Evolutionary conservation across 371 early-diverging fungal species (phyloP), one percentile per base, ranked within the genome.

Genomic region (Saksenaea oblongispora): DNA sequence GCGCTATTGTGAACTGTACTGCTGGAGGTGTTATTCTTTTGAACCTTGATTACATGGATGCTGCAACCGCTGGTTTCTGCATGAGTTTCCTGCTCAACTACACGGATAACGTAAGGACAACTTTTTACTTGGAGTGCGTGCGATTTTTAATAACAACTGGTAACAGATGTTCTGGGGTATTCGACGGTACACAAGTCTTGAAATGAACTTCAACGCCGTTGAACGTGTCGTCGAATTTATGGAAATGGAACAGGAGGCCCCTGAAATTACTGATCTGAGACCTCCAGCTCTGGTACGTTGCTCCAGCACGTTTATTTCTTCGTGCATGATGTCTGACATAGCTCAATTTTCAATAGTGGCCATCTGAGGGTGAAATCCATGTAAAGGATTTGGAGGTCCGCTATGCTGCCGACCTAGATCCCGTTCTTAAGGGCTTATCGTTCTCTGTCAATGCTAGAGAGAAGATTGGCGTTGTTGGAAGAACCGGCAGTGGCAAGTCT

Each of bases 171-270:
- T 88, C 58, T 90, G 90, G 89, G 71, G 79, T 22, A 86, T 93
- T 35, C 80, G 89, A 39, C 72, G 84, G 44, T 89, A 89, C 64
- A 91, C 92, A 8, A 81, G 84, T 51, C 75, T 94, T 59, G 95
- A 95, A 74, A 89, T 92, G 89, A 83, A 84, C 57, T 85, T 94
- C 71, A 93, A 91, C 75, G 83, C 88, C 10, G 91, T 97, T 9
- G 96, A 97, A 71, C 87, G 97, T 42, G 82, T 94, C 0, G 84
- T 85, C 9, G 91, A 95, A 66, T 97, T 93, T 65, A 79, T 86
- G 65, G 72, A 72, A 24, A 86, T 93, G 70, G 87, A 89, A 44
- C 89, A 91, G 72, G 95, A 95, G 70, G 87, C 93, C 9, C 75
- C 87, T 15, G 80, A 85, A 3, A 67, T 84, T 17, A 75, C 84